These are phyloP conservation scores for Arthrocladium fulminans DNA, from an alignment of 2,329 filamentous ascomycete genomes.

Conservation along the genomic window DNA sequence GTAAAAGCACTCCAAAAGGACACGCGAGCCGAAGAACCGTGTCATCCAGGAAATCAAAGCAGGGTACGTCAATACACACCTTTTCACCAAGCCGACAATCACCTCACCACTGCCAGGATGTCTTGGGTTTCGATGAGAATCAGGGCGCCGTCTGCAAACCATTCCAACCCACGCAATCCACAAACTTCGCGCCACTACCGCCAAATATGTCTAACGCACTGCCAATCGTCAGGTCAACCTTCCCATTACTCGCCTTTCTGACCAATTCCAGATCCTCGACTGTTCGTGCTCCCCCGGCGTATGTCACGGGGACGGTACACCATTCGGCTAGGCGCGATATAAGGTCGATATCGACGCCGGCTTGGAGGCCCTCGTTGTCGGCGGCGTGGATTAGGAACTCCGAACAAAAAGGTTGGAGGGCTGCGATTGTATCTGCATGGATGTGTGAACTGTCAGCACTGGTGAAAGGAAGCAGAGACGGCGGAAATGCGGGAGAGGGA, in stretches of 20 bases:
- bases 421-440: constrained; percentile 71
- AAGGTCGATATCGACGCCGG: constrained; percentile 78
- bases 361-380: constrained; percentile 89
- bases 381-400: constrained; percentile 97
- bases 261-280: constrained; percentile 77
- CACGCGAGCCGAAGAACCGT: too few species aligned
- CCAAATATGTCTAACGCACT: constrained; percentile 96
- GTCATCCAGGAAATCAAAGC: too few species aligned
- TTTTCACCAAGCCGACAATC: too few species aligned
- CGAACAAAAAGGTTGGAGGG: constrained; percentile 82
- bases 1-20: too few species aligned
- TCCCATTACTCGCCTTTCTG: constrained; percentile 65
- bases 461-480: neutral
- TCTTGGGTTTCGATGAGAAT: constrained; percentile 1
- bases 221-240: constrained; percentile 88
- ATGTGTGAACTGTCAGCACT: neutral
- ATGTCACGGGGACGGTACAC: constrained; percentile 85
- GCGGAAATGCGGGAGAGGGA: too few species aligned
- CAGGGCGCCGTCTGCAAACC: constrained; percentile 26
- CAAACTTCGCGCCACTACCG: constrained; percentile 73
- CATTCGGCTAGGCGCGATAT: constrained; percentile 69
- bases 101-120: too few species aligned
- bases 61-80: too few species aligned
- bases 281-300: constrained; percentile 83
- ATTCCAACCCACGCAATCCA: constrained; percentile 88